Base-by-base conservation (phyloP, 805 yeast genomes). In the Saccharomycopsis sp. region DNA sequence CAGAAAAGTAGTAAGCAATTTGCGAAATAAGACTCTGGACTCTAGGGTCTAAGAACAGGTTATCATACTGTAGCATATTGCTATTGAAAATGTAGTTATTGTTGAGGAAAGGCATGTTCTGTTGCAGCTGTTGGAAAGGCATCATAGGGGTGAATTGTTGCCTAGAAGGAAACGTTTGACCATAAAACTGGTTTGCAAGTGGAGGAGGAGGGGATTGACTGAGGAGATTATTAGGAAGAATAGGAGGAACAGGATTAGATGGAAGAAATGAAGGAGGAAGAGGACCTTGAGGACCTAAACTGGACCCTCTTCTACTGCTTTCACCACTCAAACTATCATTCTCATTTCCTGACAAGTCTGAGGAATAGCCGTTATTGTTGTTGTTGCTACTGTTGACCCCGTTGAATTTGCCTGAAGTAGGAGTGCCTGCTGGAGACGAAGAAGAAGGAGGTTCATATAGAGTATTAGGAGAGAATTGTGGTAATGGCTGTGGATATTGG, bases 1-100 rank as follows among this genome's bases (percentile, higher is more conserved):
- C 77, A 34, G 96, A 86, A 74, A 94, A 88, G 72, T 94, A 94
- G 76, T 94, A 94, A 69, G 89, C 94, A 56, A 93, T 76, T 76
- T 92, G 98, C 71, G 70, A 71, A 5, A 80, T 68, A 35, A 78
- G 71, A 47, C 38, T 64, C 56, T 38, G 61, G 66, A 55, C 57
- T 68, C 69, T 61, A 64, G 68, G n/a, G 63, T 58, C 55, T 66
- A 53, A 3, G 64, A 61, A 47, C 62, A 63, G 52, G 63, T 25
- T 2, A n/a, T n/a, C 15, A 15, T 14, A 49, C 19, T 17, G 54
- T 3, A 15, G 38, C 44, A 47, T 42, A 5, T 7, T 25, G 19
- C 19, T 17, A 19, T 17, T 34, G 22, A 35, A 56, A 56, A 38
- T 54, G 14, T 41, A 47, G 56, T 55, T 62, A 54, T 24, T 53